phyloP scores from a whole-genome alignment of 2,329 filamentous ascomycete genomes.

The Capronia americana region DNA sequence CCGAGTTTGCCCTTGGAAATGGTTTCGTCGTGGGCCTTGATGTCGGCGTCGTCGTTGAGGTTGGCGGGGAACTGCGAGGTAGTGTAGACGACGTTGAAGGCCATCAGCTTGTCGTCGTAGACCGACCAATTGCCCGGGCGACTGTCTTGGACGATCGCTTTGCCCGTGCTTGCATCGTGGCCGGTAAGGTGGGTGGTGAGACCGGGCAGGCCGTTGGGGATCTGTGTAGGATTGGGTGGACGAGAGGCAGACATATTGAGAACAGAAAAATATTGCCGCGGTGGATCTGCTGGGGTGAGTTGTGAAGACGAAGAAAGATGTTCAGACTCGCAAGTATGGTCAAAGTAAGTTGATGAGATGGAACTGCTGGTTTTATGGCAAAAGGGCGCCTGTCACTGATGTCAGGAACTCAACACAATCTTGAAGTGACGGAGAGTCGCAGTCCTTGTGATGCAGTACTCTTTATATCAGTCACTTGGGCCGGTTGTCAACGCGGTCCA shows the following conservation, averaged over 20 bases:
- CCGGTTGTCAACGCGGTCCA: not conserved
- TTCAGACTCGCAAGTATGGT: not conserved
- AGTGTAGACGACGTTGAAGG: conserved; percentile 51
- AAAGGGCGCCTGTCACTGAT: not conserved
- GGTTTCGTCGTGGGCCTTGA: conserved; percentile 44
- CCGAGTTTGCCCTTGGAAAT: conserved; percentile 43
- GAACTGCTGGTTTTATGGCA: not conserved
- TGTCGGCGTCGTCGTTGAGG: conserved; percentile 47
- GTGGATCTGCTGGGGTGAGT: not conserved
- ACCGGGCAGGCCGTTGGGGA: conserved; percentile 31
- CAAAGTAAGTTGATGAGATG: not conserved
- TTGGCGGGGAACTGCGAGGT: conserved; percentile 48
- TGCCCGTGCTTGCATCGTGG: conserved; percentile 45
- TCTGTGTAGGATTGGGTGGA: conserved; percentile 30
- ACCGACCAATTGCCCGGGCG: conserved; percentile 42
- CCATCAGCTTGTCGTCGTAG: conserved; percentile 44
- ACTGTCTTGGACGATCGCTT: conserved; percentile 48
- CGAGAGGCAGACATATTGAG: conserved; percentile 38
- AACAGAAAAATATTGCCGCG: not conserved
- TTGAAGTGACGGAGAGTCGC: not conserved
- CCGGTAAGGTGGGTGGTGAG: conserved; percentile 45
- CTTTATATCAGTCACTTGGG: not conserved
- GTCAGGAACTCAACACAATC: not conserved
- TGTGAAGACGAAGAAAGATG: not conserved
- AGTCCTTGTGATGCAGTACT: not conserved